Base-by-base conservation (phyloP, 768 basidiomycete genomes). In the Cytidiella melzeri region DNA sequence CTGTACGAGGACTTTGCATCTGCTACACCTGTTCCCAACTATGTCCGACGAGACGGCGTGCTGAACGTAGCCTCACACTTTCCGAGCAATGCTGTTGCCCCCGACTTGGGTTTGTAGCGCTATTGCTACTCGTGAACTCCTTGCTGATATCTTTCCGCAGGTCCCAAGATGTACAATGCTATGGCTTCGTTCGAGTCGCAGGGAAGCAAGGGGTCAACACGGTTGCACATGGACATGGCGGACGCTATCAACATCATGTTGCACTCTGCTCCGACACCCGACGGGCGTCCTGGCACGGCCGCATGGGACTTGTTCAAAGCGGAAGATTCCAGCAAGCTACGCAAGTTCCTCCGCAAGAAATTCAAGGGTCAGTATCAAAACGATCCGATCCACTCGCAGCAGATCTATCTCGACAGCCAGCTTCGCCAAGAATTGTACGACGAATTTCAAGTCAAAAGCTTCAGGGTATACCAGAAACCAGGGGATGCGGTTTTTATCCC, bases 401-500 rank as follows among this genome's bases (percentile, higher is more conserved):
- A 83, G 56, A 83, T 89, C 62, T 98, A 93, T 63, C 69, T 98
- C 44, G 88, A 95, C 63, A 68, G 76, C 38, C 64, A 68, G 3
- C 58, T 90, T 58, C 73, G 90, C 57, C 74, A 75, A 62, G 77
- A 85, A 64, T 67, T 98, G 36, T 84, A 62, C 57, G 77, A 81
- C 3, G 67, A 79, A 55, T 73, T 73, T 50, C 84, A 83, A 2
- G 89, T 97, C 24, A 79, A 69, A 68, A 87, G 87, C 53, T 85
- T 82, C 69, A 70, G 92, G 47, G 75, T 97, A 18, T 94, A 92
- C 66, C 95, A 98, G 67, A 76, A 79, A 56, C 89, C 90, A 2
- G 92, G 92, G 18, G 88, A 98, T 61, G 94, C 92, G 0, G 84
- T 98, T 11, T 93, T 96, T 65, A 92, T 98, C 53, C 94, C 94